Conservation (phyloP, 495 filamentous ascomycete genomes). For the Glonium stellatum region DNA sequence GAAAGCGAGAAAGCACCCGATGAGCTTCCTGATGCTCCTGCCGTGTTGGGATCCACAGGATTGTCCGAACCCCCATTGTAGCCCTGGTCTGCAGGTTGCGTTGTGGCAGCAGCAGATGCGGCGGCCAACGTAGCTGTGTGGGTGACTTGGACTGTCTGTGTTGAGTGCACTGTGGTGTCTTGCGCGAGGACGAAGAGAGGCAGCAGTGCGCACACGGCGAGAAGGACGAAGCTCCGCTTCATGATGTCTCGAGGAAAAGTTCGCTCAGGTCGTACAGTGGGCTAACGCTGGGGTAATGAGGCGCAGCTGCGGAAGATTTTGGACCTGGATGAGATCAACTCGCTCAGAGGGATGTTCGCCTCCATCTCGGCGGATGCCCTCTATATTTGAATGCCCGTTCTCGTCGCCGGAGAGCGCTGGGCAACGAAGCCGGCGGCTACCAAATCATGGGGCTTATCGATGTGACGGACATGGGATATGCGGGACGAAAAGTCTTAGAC, state of each 20-base stretch:
- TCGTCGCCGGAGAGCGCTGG: constrained; percentile 9
- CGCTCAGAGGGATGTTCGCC: background rate
- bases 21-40: constrained; percentile 49
- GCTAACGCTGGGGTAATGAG: constrained; percentile 2
- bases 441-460: background rate
- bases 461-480: constrained; percentile 11
- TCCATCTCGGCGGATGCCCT: constrained; percentile 13
- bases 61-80: constrained; percentile 30
- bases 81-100: constrained; percentile 2
- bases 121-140: constrained; percentile 10
- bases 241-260: constrained; percentile 1
- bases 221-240: constrained; percentile 1
- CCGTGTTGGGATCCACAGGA: constrained; percentile 31
- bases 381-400: constrained; percentile 24
- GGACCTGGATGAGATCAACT: constrained; percentile 17
- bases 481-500: constrained; percentile 2
- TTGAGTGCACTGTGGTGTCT: background rate
- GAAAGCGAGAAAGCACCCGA: constrained; percentile 48
- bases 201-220: constrained; percentile 6
- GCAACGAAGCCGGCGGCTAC: constrained; percentile 19
- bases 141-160: background rate
- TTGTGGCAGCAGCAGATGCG: background rate
- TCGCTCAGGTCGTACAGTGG: background rate
- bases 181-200: constrained; percentile 17
- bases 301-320: constrained; percentile 7